These are phyloP conservation scores for Cornus suecica DNA, from an alignment of 148 eudicot genomes.

Conservation along the genomic window DNA sequence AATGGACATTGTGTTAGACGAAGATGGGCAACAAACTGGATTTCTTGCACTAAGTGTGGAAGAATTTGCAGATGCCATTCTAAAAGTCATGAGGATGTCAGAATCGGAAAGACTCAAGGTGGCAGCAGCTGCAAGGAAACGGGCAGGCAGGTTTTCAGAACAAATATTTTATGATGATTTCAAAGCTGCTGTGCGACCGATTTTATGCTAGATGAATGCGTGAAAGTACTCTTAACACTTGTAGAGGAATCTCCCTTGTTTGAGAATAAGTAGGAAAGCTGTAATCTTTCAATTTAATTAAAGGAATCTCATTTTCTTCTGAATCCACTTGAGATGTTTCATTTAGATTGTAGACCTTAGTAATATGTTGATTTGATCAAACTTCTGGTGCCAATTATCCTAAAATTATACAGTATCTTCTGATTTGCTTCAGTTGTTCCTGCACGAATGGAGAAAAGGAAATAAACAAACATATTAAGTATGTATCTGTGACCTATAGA, in stretches of 20 bases:
- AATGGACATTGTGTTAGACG: slow-evolving; percentile 90
- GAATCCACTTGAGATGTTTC: background rate
- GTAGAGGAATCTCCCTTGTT: background rate
- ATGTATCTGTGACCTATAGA: too few relatives aligned
- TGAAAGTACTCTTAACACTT: background rate
- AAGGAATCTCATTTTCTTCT: background rate
- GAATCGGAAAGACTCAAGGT: slow-evolving; percentile 54
- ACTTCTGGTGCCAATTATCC: too few relatives aligned
- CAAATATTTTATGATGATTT: slow-evolving; percentile 78
- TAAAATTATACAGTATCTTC: too few relatives aligned
- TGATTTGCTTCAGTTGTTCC: too few relatives aligned
- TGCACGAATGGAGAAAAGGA: too few relatives aligned
- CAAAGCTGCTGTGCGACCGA: slow-evolving; percentile 51
- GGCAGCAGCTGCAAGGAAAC: slow-evolving; percentile 86
- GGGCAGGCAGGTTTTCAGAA: slow-evolving; percentile 75
- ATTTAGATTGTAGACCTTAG: background rate
- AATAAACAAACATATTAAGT: too few relatives aligned
- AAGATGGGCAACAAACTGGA: slow-evolving; percentile 73
- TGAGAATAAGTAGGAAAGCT: background rate
- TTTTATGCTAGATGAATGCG: slow-evolving; percentile 27
- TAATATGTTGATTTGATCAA: too few relatives aligned
- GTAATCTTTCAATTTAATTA: background rate
- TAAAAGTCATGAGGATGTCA: slow-evolving; percentile 58
- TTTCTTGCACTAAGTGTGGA: slow-evolving; percentile 67
- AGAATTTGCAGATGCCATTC: slow-evolving; percentile 75